Evolutionary conservation across 768 basidiomycete genomes (phyloP), one percentile per base, ranked within the genome.

Genomic region (Chalciporus sphaerocephalus): DNA sequence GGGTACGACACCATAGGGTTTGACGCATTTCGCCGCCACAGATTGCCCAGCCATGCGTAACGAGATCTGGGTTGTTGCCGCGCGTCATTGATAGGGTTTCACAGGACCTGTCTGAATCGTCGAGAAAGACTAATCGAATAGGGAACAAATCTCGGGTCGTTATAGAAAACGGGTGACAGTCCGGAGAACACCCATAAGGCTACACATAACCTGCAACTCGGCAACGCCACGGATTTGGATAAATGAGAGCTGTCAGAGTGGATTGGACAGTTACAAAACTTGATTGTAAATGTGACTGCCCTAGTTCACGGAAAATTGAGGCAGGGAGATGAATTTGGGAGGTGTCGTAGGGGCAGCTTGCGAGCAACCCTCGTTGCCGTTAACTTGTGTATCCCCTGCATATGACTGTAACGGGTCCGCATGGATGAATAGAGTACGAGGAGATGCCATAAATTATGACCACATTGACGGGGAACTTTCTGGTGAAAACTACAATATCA

Each of bases 71-170:
- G 42, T 50, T 41, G 34, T 46, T 57, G 55, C 64, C 58, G 57
- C 59, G 65, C 59, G 59, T 61, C 55, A 65, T 61, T 67, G 65
- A 65, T 65, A 63, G 63, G 52, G 65, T 65, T 60, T 67, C 54
- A 25, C 53, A 66, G 53, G 59, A 48, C 48, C 47, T 62, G 63
- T 63, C n/a, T n/a, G n/a, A n/a, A n/a, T n/a, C 51, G 58, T 65
- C 61, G 63, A 65, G 63, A 61, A 65, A 63, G 60, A 66, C 59
- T 67, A 64, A 65, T 65, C 51, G 42, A 45, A 61, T 53, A 54
- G 56, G 63, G 60, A 52, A 56, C 54, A 40, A 50, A 41, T 38
- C 37, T 48, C 34, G 44, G 46, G 48, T 40, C 44, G 51, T 44
- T 28, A 32, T 32, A 34, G 43, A 47, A 46, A 38, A 47, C 48